Percentiles rank a stretch among this genome's conserved stretches.
These are phyloP conservation scores for Fusarium guadeloupense DNA, from an alignment of 2,329 filamentous ascomycete species.

Conservation along the genomic window DNA sequence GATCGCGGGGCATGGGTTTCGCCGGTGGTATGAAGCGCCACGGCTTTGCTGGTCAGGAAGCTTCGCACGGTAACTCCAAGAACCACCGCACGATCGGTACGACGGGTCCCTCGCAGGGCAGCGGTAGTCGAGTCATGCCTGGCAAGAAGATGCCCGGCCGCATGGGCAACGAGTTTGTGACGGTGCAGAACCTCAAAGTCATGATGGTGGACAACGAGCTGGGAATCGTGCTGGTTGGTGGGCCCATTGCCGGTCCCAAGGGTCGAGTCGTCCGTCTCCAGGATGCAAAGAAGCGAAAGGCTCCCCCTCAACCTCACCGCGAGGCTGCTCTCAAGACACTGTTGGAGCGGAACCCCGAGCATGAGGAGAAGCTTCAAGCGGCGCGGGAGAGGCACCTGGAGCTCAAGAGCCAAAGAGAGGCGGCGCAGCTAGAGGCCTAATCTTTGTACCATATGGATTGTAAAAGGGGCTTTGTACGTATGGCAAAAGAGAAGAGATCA, in stretches of 20 bases:
- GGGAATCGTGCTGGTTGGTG: conserved; percentile 88
- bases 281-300: conserved; percentile 87
- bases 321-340: conserved; percentile 56
- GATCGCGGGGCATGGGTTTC: conserved; percentile 89
- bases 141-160: conserved; percentile 98
- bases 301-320: conserved; percentile 60
- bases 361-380: conserved; percentile 56
- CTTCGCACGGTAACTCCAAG: conserved; percentile 94
- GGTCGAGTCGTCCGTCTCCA: conserved; percentile 84
- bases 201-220: conserved; percentile 87
- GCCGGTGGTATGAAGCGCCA: conserved; percentile 98
- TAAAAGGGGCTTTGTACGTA: conserved; percentile 44
- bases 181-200: conserved; percentile 90
- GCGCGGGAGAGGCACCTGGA: conserved; percentile 62
- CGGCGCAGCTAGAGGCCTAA: conserved; percentile 31
- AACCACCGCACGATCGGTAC: conserved; percentile 94
- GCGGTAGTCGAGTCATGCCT: conserved; percentile 89
- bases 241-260: conserved; percentile 87
- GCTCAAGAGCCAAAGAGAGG: conserved; percentile 60
- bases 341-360: conserved; percentile 58
- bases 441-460: conserved; percentile 31
- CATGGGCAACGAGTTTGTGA: conserved; percentile 91
- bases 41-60: conserved; percentile 87
- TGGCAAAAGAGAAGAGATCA: conserved; percentile 41
- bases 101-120: conserved; percentile 86